Evolutionary conservation across 2,329 filamentous ascomycete species (phyloP), one percentile per base, ranked within the genome.

Genomic region (Ophiosphaerella herpotricha): DNA sequence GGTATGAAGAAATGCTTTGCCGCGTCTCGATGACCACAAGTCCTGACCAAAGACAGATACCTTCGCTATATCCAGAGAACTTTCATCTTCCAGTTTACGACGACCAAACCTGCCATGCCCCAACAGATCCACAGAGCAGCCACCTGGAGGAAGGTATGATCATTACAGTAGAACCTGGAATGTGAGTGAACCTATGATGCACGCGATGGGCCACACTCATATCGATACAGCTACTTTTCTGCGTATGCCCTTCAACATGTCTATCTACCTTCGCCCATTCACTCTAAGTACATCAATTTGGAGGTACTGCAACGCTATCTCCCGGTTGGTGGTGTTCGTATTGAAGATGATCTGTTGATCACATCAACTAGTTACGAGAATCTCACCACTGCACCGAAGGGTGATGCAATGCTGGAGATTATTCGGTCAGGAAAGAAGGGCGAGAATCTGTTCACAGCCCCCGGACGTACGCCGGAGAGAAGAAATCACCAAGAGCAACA

Each of bases 231-330:
- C 55, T 97, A 97, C 76, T 97, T 97, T 73, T 96, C 90, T 74
- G 83, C 85, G 16, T 96, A 92, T 69, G 95, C 95, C 57, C 89
- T 97, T 54, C 83, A 87, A 8, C 66, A 63, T 38, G 89, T 91
- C 0, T 94, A 88, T 68, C 78, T 96, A 11, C 80, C 85, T 40
- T 85, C 91, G 57, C 84, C 88, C 0, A 82, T 84, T 40, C 85
- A 92, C 65, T 81, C 83, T 46, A 85, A 87, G 66, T 95, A 85
- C 67, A 96, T 97, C 63, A 85, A 96, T 66, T 77, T 79, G 35
- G 75, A 80, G 16, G 88, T 92, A 1, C 74, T 97, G 34, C 81
- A 90, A 11, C 83, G 82, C 61, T 97, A 94, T 74, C 92, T 91
- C 86, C 83, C 87, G 45, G 91, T 91, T 1, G 89, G 89, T 9